Evolutionary conservation across 768 basidiomycete species (phyloP).

Genomic region (Suillus discolor): DNA sequence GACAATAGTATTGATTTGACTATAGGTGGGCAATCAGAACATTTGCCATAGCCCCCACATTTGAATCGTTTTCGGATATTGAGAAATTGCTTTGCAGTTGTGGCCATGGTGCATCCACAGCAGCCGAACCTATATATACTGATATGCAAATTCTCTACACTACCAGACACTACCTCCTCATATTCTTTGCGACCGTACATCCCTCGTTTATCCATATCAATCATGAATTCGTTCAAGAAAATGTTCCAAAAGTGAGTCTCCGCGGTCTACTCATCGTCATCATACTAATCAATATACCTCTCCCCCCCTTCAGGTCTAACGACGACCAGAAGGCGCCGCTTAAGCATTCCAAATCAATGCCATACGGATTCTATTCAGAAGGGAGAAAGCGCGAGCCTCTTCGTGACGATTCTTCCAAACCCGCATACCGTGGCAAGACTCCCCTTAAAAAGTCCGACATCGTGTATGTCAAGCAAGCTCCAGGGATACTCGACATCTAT

Average conservation of each 20-base stretch:
- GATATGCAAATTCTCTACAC: neutral
- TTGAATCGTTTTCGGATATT: neutral
- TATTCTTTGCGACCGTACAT: neutral
- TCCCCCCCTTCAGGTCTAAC: neutral
- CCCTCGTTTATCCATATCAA: neutral
- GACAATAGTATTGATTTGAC: neutral
- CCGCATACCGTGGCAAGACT: constrained; percentile 14
- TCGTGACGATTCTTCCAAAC: constrained; percentile 1
- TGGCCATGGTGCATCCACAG: neutral
- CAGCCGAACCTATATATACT: neutral
- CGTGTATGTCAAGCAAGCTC: neutral
- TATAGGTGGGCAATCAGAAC: neutral
- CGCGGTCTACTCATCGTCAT: neutral
- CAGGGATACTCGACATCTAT: constrained; percentile 8
- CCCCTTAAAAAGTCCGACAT: constrained; percentile 13
- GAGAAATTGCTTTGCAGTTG: neutral
- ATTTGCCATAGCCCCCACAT: neutral
- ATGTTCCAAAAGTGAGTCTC: neutral
- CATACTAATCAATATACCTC: neutral
- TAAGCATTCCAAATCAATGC: neutral
- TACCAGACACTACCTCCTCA: neutral
- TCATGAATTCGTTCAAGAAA: neutral
- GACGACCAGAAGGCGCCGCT: neutral
- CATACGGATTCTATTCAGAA: constrained; percentile 4
- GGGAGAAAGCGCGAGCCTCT: neutral